A percentile compares a stretch with the other conserved stretches of the same genome.
phyloP scores from a whole-genome alignment of 257 asterid genomes.

The Solanum corneliomulleri region DNA sequence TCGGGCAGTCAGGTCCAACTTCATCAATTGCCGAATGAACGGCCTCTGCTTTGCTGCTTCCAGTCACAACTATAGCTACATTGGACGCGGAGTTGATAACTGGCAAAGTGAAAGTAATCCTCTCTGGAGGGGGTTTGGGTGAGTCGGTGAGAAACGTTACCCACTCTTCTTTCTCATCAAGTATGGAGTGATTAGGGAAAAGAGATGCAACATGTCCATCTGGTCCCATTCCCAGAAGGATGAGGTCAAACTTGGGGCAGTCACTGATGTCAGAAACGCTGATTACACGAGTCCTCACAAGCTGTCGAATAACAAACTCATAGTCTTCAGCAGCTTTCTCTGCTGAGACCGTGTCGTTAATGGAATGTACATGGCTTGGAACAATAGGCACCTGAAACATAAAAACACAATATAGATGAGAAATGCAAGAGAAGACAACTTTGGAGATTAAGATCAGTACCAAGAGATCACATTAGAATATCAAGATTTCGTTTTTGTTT shows the following conservation, averaged over 20 bases:
- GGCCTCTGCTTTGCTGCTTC: constrained; percentile 42
- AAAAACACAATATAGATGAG: neutral
- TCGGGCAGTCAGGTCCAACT: constrained; percentile 20
- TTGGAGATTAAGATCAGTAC: neutral
- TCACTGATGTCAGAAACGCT: constrained; percentile 36
- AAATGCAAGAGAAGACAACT: neutral
- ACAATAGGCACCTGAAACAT: constrained; percentile 63
- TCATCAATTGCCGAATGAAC: constrained; percentile 43
- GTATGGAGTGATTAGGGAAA: constrained; percentile 35
- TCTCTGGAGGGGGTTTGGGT: constrained; percentile 58
- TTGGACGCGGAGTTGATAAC: constrained; percentile 58
- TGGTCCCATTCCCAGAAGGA: constrained; percentile 59
- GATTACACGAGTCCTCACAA: constrained; percentile 65
- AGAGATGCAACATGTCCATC: constrained; percentile 62
- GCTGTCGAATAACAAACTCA: constrained; percentile 74
- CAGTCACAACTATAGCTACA: constrained; percentile 39
- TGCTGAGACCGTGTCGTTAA: constrained; percentile 69
- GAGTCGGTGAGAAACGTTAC: constrained; percentile 54
- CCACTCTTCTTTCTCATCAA: constrained; percentile 43
- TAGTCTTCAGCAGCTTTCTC: constrained; percentile 85
- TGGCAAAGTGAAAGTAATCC: constrained; percentile 55
- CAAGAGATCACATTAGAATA: neutral
- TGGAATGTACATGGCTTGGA: constrained; percentile 72
- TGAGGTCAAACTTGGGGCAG: constrained; percentile 56
- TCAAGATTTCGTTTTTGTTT: neutral